A percentile compares a stretch with the other conserved stretches of the same genome.
Evolutionary conservation across 768 basidiomycete species (phyloP).

Genomic region (Auricularia sp.): DNA sequence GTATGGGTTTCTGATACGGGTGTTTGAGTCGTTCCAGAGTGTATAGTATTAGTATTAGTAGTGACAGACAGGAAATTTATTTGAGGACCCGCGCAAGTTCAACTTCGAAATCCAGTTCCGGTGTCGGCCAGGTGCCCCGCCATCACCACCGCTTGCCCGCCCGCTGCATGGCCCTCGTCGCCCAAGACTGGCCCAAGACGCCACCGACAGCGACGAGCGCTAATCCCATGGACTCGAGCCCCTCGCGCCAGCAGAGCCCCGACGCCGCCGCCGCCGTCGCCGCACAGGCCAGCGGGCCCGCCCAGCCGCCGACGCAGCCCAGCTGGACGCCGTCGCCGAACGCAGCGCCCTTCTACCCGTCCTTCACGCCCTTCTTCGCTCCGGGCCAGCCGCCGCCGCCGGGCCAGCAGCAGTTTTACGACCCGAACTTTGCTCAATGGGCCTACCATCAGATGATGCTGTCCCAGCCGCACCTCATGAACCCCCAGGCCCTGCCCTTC

Average conservation of each 20-base stretch:
- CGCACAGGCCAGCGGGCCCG: background rate
- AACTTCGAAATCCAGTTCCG: background rate
- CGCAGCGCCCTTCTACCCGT: constrained; percentile 8
- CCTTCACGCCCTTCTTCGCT: constrained; percentile 8
- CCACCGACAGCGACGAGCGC: background rate
- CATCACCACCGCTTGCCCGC: background rate
- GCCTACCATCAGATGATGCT: constrained; percentile 10
- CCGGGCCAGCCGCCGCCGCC: constrained; percentile 4
- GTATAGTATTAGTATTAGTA: background rate
- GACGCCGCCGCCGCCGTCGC: background rate
- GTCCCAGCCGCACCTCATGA: constrained; percentile 5
- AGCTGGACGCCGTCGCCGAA: constrained; percentile 8
- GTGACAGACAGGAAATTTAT: background rate
- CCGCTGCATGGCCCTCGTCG: background rate
- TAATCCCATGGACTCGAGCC: background rate
- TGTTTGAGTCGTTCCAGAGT: background rate
- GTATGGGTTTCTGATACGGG: constrained; percentile 37
- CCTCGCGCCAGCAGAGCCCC: background rate
- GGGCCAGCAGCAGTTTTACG: constrained; percentile 7
- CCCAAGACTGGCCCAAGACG: background rate
- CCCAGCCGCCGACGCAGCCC: background rate
- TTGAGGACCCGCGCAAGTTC: background rate
- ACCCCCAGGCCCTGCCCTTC: constrained; percentile 6
- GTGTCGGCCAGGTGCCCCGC: background rate
- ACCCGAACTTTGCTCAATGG: constrained; percentile 7